phyloP scores from a whole-genome alignment of 306 rosid genomes.

The Vicia sativa region DNA sequence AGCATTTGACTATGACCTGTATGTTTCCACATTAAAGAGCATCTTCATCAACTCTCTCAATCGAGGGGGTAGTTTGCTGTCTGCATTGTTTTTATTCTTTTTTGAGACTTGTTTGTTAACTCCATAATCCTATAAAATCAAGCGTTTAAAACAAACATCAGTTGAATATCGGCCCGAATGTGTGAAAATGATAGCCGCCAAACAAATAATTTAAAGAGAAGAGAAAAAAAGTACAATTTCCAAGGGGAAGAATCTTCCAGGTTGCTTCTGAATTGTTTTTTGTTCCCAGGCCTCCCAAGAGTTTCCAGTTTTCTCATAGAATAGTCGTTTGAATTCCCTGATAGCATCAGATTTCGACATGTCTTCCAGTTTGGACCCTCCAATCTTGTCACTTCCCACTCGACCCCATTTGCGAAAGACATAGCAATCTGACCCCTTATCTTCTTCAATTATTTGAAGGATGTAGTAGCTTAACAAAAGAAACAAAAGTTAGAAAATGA shows the following conservation, averaged over 20 bases:
- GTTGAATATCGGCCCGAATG: conserved; percentile 23
- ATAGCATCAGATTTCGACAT: conserved; percentile 83
- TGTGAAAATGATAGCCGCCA: conserved; percentile 22
- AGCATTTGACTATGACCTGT: conserved; percentile 61
- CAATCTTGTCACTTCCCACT: conserved; percentile 92
- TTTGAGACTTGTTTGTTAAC: conserved; percentile 69
- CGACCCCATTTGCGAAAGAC: conserved; percentile 99
- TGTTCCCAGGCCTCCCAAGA: conserved; percentile 99
- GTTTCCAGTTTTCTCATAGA: conserved; percentile 95
- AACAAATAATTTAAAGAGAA: conserved; percentile 26
- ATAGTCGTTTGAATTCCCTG: conserved; percentile 74
- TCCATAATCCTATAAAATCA: conserved; percentile 81
- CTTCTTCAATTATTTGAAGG: conserved; percentile 92
- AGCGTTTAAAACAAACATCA: conserved; percentile 28
- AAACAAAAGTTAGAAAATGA: conserved; percentile 37
- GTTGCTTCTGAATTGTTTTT: conserved; percentile 81
- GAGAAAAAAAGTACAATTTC: conserved; percentile 64
- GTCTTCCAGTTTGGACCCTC: conserved; percentile 72
- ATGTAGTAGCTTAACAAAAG: conserved; percentile 68
- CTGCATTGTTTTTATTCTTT: conserved; percentile 47
- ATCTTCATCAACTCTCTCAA: conserved; percentile 85
- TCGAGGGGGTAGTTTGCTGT: conserved; percentile 71
- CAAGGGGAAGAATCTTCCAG: conserved; percentile 95
- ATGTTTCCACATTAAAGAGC: conserved; percentile 92
- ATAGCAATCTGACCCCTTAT: conserved; percentile 73